Evolutionary conservation across 768 basidiomycete species (phyloP).

Genomic region (Macrolepiota albuminosa): DNA sequence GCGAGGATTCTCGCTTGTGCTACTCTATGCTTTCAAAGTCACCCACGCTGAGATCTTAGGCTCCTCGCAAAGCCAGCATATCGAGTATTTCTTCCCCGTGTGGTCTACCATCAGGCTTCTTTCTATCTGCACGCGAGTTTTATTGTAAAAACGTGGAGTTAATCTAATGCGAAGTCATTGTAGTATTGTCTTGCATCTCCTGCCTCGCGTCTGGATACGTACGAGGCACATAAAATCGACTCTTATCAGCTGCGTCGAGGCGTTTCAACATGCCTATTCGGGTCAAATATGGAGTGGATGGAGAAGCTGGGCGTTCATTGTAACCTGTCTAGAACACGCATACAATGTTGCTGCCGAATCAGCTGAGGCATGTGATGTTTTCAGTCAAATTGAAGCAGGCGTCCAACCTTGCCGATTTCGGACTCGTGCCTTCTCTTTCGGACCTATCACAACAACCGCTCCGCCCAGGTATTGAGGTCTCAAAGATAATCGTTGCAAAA

Average conservation of each 20-base stretch:
- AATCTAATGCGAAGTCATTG: background rate
- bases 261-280: background rate
- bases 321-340: too few species aligned
- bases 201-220: background rate
- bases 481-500: background rate
- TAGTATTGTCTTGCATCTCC: background rate
- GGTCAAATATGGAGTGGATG: background rate
- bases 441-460: background rate
- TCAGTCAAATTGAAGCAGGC: too few species aligned
- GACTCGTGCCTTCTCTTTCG: background rate
- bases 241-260: background rate
- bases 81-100: background rate
- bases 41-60: background rate
- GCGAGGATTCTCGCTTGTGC: too few species aligned
- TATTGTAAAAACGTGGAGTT: background rate
- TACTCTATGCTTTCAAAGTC: background rate
- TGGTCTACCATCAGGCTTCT: background rate
- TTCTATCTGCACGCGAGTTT: background rate
- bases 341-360: background rate
- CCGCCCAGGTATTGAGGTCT: background rate
- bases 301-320: background rate
- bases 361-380: background rate
- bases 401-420: background rate
- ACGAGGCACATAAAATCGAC: background rate
- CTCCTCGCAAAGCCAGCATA: background rate